phyloP scores from a whole-genome alignment of 2,329 filamentous ascomycete species.

The Stachybotrys elegans region DNA sequence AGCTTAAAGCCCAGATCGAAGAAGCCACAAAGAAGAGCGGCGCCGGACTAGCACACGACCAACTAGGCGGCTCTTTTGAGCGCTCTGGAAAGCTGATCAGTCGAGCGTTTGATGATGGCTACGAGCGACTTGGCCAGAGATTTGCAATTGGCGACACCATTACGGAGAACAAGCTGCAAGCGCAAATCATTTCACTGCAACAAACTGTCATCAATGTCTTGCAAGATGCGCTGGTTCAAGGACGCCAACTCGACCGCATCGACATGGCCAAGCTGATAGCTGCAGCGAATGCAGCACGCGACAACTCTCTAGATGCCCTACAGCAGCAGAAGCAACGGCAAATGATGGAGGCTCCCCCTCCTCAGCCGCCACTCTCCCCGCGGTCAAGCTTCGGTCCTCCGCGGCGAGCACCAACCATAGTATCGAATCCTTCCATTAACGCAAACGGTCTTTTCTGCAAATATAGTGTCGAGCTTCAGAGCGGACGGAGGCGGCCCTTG shows the following conservation, averaged over 20 bases:
- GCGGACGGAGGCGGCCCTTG: slow-evolving; percentile 9
- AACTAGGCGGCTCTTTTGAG: slow-evolving; percentile 15
- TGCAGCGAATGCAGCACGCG: slow-evolving; percentile 16
- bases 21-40: slow-evolving; percentile 3
- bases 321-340: slow-evolving; percentile 15
- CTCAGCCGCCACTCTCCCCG: not conserved
- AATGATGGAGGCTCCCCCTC: slow-evolving; percentile 3
- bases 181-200: slow-evolving; percentile 18
- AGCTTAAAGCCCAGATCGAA: slow-evolving; percentile 15
- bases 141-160: slow-evolving; percentile 18
- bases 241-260: slow-evolving; percentile 13
- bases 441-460: slow-evolving; percentile 15
- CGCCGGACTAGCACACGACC: slow-evolving; percentile 7
- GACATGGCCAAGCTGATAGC: slow-evolving; percentile 18
- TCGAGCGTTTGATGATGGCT: slow-evolving; percentile 18
- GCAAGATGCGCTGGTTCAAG: slow-evolving; percentile 15
- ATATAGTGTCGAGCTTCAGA: slow-evolving; percentile 17
- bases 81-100: slow-evolving; percentile 16
- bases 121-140: slow-evolving; percentile 12
- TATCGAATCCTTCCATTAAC: slow-evolving; percentile 3
- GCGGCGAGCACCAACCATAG: not conserved
- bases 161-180: slow-evolving; percentile 18
- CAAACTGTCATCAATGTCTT: slow-evolving; percentile 20
- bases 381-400: not conserved
- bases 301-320: slow-evolving; percentile 14